Percentiles rank a stretch among this genome's conserved stretches.
Conservation (phyloP, 495 filamentous ascomycete species). For the Penicillium lividum region DNA sequence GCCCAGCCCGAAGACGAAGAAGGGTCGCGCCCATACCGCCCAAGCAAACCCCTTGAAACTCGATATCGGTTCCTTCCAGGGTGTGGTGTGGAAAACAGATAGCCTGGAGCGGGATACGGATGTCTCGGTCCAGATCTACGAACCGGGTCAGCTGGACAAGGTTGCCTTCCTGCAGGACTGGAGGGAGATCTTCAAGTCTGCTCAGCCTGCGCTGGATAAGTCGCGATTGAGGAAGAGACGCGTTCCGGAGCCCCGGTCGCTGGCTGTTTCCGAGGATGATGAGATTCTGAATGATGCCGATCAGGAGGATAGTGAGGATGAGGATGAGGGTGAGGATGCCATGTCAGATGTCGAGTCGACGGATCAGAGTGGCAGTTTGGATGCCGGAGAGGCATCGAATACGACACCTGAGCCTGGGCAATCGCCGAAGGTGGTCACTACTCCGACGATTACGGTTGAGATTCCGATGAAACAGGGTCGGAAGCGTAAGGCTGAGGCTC, state of each 20-base stretch:
- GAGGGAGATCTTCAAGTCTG: constrained; percentile 50
- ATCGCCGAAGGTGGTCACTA: constrained; percentile 15
- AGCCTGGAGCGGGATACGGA: constrained; percentile 26
- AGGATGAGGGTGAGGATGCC: constrained; percentile 13
- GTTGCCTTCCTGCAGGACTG: constrained; percentile 53
- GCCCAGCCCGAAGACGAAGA: not conserved
- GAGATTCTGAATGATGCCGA: constrained; percentile 11
- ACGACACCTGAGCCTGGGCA: constrained; percentile 22
- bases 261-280: constrained; percentile 5
- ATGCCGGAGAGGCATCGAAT: constrained; percentile 26
- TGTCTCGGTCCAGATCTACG: constrained; percentile 35
- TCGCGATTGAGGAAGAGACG: constrained; percentile 23
- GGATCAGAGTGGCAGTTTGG: constrained; percentile 15
- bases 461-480: constrained; percentile 26
- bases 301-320: constrained; percentile 12
- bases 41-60: constrained; percentile 8
- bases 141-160: constrained; percentile 40
- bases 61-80: constrained; percentile 37
- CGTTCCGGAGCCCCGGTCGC: not conserved
- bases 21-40: not conserved
- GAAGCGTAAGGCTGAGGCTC: constrained; percentile 42
- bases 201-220: constrained; percentile 36
- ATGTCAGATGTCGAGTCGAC: constrained; percentile 24
- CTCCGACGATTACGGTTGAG: not conserved
- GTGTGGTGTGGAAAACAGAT: constrained; percentile 42